These are phyloP conservation scores for Pleurotus pulmonarius DNA, from an alignment of 768 basidiomycete genomes.

Conservation along the genomic window DNA sequence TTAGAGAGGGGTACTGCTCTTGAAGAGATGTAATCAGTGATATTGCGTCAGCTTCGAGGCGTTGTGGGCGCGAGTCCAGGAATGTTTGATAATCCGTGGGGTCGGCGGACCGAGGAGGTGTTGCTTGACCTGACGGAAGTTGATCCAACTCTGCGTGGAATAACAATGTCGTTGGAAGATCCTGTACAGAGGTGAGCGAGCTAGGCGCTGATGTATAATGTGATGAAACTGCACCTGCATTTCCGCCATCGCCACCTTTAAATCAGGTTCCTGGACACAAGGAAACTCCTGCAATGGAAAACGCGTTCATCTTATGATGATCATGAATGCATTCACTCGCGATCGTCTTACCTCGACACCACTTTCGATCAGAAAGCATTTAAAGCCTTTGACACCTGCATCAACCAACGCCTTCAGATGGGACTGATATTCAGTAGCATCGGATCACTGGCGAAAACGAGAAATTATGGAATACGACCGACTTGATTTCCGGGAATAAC, in stretches of 20 bases:
- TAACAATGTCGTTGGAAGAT: constrained; percentile 65
- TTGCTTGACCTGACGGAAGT: constrained; percentile 4
- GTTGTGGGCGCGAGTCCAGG: constrained; percentile 77
- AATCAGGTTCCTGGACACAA: constrained; percentile 68
- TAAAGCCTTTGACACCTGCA: constrained; percentile 91
- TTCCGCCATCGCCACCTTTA: constrained; percentile 65
- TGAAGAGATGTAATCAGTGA: constrained; percentile 68
- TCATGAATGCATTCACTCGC: constrained; percentile 5
- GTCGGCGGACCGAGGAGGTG: constrained; percentile 18
- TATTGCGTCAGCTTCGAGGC: constrained; percentile 81
- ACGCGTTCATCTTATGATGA: constrained; percentile 1
- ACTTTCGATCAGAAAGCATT: constrained; percentile 94
- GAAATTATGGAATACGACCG: constrained; percentile 11
- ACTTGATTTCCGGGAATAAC: constrained; percentile 91
- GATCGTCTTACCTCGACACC: constrained; percentile 72
- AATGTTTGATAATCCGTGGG: constrained; percentile 76
- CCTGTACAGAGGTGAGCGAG: constrained; percentile 33
- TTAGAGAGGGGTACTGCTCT: constrained; percentile 56
- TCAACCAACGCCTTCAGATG: constrained; percentile 74
- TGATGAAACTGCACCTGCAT: constrained; percentile 53
- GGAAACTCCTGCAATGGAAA: constrained; percentile 77
- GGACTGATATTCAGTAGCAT: constrained; percentile 32
- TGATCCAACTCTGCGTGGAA: constrained; percentile 90
- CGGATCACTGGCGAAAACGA: not conserved
- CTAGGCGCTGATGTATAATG: not conserved